Base-by-base conservation (phyloP, 23 red algal genomes). In the Gracilaria vermiculophylla region DNA sequence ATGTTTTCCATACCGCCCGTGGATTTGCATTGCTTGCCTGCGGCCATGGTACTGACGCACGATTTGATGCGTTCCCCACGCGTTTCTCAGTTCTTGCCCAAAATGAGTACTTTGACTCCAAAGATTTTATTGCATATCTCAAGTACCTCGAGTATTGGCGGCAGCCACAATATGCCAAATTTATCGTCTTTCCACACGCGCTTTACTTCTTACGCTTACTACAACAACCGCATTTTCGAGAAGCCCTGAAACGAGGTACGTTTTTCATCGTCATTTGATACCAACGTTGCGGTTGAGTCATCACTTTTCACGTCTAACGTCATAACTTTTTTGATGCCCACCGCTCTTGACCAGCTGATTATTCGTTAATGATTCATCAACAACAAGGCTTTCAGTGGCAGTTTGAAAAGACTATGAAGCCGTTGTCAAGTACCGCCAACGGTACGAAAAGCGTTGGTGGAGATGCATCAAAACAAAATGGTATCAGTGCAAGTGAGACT, bases 71-170 rank as follows among this genome's bases (percentile, higher is more conserved):
- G 19, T 43, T 21, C 19, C 15, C 16, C 40, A 19, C 14, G 20
- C 14, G 52, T 21, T 44, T 24, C 56, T 42, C 69, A 95, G 92
- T 88, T 73, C 77, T 97, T 27, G 87, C 94, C 0, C 94, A 97
- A 61, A 97, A 92, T 48, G 82, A 91, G 32, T 89, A 91, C 44
- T 43, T 97, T 27, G 94, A 97, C 41, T 83, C 83, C 75, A 73
- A 82, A 11, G 81, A 77, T 42, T 97, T 97, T 48, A 65, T 89
- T 17, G 82, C 83, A 36, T 97, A 97, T 34, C 77, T 97, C 47
- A 51, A 75, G 23, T 97, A 97, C 87, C 62, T 97, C 2, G 48
- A 62, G 33, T 97, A 97, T 65, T 97, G 94, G 94, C 70, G 65
- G 20, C 62, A 51, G 29, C 81, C 82, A 16, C 52, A 71, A 42